Evolutionary conservation across 768 basidiomycete species (phyloP), one percentile per base, ranked within the genome.

Genomic region (Lyophyllum decastes): DNA sequence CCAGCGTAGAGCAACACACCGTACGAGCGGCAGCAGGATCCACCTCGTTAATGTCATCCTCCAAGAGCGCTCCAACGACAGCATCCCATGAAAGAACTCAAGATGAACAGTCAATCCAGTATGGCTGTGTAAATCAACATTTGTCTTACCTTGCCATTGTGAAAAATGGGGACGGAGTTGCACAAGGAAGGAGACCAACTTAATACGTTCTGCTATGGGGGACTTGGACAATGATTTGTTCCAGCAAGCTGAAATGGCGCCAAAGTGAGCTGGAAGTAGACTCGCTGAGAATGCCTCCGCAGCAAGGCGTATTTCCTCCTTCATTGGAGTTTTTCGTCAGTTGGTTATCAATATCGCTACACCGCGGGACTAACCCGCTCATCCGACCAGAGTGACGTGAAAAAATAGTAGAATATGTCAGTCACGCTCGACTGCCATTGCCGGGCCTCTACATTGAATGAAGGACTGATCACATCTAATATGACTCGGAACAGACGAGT

Each of bases 91-190:
- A 81, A 12, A 91, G 68, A 34, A 89, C 89, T 90, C 55, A 9
- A 24, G 17, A 21, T 16, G 1, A 1, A 26, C 21, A 35, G 22
- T 60, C 19, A 66, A 55, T 40, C 14, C 25, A 21, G 12, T 26
- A 21, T 14, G 19, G 24, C 14, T 22, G 40, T 17, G 21, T 27
- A 53, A 22, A 46, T 7, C 43, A 55, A 33, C 27, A 25, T 43
- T 21, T 33, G 5, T 53, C 69, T 51, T 61, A 89, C 89, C 77
- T 80, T 76, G 76, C 90, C 90, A 92, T 14, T 61, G 68, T 17
- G 87, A 80, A 69, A 90, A 87, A 70, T 88, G 81, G 0, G 87
- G 76, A n/a, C 77, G 84, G 26, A 92, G 77, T 63, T 87, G 88
- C 27, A 84, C 78, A 17, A 91, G 73, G 70, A 91, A 92, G 9